Conservation (phyloP, 2,329 filamentous ascomycete genomes). For the Xylariales sp. region DNA sequence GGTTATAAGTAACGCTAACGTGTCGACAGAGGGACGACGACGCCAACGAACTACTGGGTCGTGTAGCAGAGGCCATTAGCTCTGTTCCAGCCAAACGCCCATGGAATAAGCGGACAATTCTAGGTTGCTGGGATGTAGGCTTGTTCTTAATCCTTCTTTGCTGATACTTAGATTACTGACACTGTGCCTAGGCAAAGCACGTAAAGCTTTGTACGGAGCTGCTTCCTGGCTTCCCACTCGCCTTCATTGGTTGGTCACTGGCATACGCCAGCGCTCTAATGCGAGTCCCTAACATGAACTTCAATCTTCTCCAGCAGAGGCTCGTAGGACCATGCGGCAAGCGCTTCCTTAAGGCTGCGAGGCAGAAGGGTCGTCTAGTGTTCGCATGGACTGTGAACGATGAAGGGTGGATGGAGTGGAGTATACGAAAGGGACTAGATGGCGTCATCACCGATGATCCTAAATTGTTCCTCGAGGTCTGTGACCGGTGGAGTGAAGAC, state of each 20-base stretch:
- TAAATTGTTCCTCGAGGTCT: conserved; percentile 59
- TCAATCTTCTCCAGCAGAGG: conserved; percentile 70
- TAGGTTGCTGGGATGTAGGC: conserved; percentile 76
- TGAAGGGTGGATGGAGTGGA: conserved; percentile 75
- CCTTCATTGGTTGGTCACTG: conserved; percentile 65
- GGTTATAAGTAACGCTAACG: too few relatives aligned
- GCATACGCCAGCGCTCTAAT: conserved; percentile 70
- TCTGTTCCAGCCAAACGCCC: conserved; percentile 44
- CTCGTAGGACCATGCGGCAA: conserved; percentile 65
- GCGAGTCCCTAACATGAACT: conserved; percentile 60
- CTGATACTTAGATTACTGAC: neutral
- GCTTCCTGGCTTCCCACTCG: conserved; percentile 58
- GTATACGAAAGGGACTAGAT: conserved; percentile 62
- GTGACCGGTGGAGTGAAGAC: conserved; percentile 25
- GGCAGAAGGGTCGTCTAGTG: conserved; percentile 52
- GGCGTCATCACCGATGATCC: conserved; percentile 87
- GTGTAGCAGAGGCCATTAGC: conserved; percentile 60
- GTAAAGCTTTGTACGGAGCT: conserved; percentile 57
- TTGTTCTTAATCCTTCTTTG: conserved; percentile 6
- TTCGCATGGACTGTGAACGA: conserved; percentile 88
- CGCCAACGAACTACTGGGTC: conserved; percentile 63
- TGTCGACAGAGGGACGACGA: conserved; percentile 67
- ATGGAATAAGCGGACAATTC: conserved; percentile 70
- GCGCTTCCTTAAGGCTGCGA: conserved; percentile 60
- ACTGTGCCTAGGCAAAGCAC: conserved; percentile 51